Percentiles rank a stretch among this genome's conserved stretches.
phyloP scores from a whole-genome alignment of 768 basidiomycete genomes.

The Phlegmacium glaucopus region DNA sequence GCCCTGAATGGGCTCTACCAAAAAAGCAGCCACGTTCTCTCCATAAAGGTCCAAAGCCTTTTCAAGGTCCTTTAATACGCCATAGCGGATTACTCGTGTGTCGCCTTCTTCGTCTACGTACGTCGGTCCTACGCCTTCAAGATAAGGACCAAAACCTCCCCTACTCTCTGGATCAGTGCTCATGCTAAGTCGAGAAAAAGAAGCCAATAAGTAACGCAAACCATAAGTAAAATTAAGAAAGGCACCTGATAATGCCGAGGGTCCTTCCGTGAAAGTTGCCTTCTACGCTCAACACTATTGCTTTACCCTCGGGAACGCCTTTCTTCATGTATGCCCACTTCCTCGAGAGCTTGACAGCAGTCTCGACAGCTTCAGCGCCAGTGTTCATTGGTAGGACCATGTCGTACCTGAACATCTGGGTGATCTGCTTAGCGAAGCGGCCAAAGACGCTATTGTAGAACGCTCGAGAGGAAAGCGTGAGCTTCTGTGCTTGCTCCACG shows the following conservation, averaged over 20 bases:
- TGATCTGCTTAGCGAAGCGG: constrained; percentile 82
- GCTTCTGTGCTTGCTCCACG: constrained; percentile 77
- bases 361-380: constrained; percentile 97
- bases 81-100: constrained; percentile 71
- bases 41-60: constrained; percentile 79
- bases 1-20: constrained; percentile 98
- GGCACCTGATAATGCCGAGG: constrained; percentile 77
- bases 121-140: constrained; percentile 79
- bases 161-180: constrained; percentile 92
- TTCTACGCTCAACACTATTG: constrained; percentile 79
- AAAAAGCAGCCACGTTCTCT: constrained; percentile 82
- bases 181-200: constrained; percentile 51
- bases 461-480: constrained; percentile 92
- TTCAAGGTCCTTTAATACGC: constrained; percentile 78
- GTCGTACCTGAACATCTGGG: constrained; percentile 84
- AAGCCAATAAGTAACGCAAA: constrained; percentile 5
- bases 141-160: constrained; percentile 87
- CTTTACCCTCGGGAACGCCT: constrained; percentile 75
- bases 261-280: constrained; percentile 98
- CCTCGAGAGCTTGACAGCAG: constrained; percentile 89
- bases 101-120: constrained; percentile 52
- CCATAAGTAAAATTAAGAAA: neutral
- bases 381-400: constrained; percentile 99
- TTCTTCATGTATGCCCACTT: constrained; percentile 97
- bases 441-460: constrained; percentile 95